These are phyloP conservation scores for Xanthoparmelia taractica DNA, from an alignment of 495 filamentous ascomycete species.

Conservation along the genomic window DNA sequence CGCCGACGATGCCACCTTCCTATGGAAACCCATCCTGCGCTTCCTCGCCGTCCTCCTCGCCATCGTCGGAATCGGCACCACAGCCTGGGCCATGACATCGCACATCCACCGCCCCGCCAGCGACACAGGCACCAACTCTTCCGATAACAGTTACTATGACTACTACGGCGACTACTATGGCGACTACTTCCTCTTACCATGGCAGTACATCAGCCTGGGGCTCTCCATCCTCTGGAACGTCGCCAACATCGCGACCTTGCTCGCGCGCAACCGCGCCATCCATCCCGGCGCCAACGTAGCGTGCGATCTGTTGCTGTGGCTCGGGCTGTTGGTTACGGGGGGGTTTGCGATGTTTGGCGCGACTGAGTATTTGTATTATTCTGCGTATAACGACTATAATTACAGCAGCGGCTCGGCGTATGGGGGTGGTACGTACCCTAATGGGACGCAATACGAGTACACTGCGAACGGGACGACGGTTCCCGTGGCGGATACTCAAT, in stretches of 20 bases:
- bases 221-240: conserved; percentile 26
- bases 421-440: not conserved
- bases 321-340: conserved; percentile 26
- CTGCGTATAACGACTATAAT: not conserved
- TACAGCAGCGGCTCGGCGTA: not conserved
- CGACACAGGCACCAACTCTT: not conserved
- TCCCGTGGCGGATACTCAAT: not conserved
- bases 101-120: not conserved
- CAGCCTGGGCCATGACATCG: conserved; percentile 24
- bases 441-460: not conserved
- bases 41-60: conserved; percentile 24
- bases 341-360: conserved; percentile 18
- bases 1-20: conserved; percentile 16
- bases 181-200: conserved; percentile 10
- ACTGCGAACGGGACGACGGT: not conserved
- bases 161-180: not conserved
- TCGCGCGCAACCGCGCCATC: conserved; percentile 21
- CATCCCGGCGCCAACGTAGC: conserved; percentile 31
- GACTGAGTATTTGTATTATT: not conserved
- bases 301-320: conserved; percentile 32
- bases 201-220: conserved; percentile 25
- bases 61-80: conserved; percentile 27
- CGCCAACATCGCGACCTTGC: conserved; percentile 20
- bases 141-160: too few species aligned
- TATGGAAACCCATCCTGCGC: conserved; percentile 31